These are phyloP conservation scores for Macrophomina phaseolina DNA, from an alignment of 2,329 filamentous ascomycete species.

Conservation along the genomic window DNA sequence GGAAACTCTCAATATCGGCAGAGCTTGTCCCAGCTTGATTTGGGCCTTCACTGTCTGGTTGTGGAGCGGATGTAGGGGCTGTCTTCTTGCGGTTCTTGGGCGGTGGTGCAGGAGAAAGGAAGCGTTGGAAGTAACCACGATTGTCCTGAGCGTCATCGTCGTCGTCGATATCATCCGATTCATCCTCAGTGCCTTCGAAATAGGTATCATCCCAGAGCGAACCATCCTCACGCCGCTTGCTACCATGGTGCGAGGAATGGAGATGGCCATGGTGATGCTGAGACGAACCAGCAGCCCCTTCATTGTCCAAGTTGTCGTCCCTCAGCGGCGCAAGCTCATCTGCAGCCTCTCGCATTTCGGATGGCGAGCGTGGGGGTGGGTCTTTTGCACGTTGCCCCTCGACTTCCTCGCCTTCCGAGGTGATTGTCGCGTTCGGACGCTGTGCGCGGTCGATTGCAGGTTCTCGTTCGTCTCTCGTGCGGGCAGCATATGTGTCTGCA, in stretches of 20 bases:
- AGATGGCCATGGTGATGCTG: neutral
- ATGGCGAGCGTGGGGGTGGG: slow-evolving; percentile 50
- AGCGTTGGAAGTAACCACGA: slow-evolving; percentile 44
- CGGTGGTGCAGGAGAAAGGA: slow-evolving; percentile 37
- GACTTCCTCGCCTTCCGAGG: slow-evolving; percentile 70
- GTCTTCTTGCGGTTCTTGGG: slow-evolving; percentile 35
- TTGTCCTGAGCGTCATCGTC: slow-evolving; percentile 35
- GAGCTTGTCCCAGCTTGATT: slow-evolving; percentile 42
- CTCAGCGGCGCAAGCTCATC: slow-evolving; percentile 46
- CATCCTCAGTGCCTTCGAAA: slow-evolving; percentile 55
- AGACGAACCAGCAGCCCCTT: slow-evolving; percentile 27
- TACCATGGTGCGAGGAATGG: slow-evolving; percentile 5
- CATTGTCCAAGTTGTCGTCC: slow-evolving; percentile 29
- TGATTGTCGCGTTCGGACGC: slow-evolving; percentile 61
- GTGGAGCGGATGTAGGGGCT: neutral
- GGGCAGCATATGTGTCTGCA: slow-evolving; percentile 71
- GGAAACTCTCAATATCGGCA: slow-evolving; percentile 46
- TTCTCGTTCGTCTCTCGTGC: slow-evolving; percentile 71
- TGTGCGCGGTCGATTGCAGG: slow-evolving; percentile 72
- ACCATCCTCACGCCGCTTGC: slow-evolving; percentile 44
- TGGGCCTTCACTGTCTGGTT: slow-evolving; percentile 29
- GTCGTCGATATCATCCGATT: slow-evolving; percentile 45
- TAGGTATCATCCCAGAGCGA: slow-evolving; percentile 56
- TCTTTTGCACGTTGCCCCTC: slow-evolving; percentile 50
- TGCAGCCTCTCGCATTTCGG: slow-evolving; percentile 56